phyloP scores from a whole-genome alignment of 176 grass and related monocot genomes.

The Chrysopogon serrulatus region DNA sequence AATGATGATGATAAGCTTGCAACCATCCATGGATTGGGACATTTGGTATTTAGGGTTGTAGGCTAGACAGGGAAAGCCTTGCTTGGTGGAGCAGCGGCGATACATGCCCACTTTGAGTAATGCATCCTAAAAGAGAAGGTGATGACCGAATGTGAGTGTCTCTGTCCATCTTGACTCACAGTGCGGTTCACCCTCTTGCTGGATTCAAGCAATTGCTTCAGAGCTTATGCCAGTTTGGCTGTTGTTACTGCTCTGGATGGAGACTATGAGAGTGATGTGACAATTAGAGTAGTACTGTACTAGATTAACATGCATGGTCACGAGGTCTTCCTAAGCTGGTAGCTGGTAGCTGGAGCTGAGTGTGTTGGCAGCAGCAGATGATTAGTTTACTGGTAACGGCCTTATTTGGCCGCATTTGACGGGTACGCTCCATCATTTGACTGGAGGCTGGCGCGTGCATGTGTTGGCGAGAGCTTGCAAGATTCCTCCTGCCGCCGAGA shows the following conservation, averaged over 20 bases:
- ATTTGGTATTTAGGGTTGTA: background rate
- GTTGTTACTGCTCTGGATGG: background rate
- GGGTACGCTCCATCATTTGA: constrained; percentile 48
- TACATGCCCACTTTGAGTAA: constrained; percentile 12
- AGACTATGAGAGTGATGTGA: background rate
- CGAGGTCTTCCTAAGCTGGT: constrained; percentile 27
- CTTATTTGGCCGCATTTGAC: constrained; percentile 41
- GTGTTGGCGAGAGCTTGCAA: constrained; percentile 36
- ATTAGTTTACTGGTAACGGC: constrained; percentile 36
- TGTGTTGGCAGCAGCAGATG: background rate
- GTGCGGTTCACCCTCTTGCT: background rate
- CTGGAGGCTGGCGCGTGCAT: constrained; percentile 3
- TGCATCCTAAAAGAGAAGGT: background rate
- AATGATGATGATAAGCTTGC: background rate
- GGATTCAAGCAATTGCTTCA: background rate
- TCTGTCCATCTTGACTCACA: constrained; percentile 19
- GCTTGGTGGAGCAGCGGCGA: constrained; percentile 15
- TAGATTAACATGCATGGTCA: background rate
- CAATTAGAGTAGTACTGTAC: background rate
- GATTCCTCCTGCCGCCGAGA: constrained; percentile 47
- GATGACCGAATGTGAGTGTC: background rate
- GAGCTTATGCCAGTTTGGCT: background rate
- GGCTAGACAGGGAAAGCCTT: background rate
- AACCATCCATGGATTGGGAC: background rate
- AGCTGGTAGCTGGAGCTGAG: background rate